Conservation (phyloP, 192 early-diverging fungal species). For the Mortierella claussenii region DNA sequence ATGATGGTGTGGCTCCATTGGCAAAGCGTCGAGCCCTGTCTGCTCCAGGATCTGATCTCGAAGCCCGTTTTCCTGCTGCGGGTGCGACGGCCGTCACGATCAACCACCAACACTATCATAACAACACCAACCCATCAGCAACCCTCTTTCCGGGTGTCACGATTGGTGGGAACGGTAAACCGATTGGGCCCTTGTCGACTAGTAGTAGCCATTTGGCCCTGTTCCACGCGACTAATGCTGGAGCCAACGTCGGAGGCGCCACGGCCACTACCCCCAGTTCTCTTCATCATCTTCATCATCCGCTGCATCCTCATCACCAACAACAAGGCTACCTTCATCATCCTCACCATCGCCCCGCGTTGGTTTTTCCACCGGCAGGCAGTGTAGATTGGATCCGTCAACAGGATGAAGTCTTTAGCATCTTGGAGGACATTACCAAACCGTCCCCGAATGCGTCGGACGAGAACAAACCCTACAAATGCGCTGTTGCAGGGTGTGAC, state of each 20-base stretch:
- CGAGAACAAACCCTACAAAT: constrained; percentile 85
- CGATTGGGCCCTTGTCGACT: constrained; percentile 7
- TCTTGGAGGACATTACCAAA: constrained; percentile 43
- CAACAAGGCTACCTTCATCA: too few relatives aligned
- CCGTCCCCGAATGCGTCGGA: constrained; percentile 18
- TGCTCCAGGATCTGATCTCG: too few relatives aligned
- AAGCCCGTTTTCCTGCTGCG: too few relatives aligned
- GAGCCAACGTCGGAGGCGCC: not conserved
- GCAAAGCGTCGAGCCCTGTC: not conserved
- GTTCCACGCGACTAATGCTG: too few relatives aligned
- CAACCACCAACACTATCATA: too few relatives aligned
- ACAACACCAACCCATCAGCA: too few relatives aligned
- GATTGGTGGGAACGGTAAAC: constrained; percentile 8
- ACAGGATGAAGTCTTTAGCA: constrained; percentile 42
- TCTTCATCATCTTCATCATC: too few relatives aligned
- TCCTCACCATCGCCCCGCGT: too few relatives aligned
- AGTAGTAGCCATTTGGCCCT: constrained; percentile 8
- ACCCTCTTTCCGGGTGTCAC: not conserved
- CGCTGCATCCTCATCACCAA: not conserved
- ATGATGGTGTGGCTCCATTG: too few relatives aligned
- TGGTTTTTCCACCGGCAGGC: constrained; percentile 31
- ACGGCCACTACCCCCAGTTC: constrained; percentile 31
- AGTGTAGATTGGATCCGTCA: constrained; percentile 40
- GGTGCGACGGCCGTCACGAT: too few relatives aligned
- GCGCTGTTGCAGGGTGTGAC: constrained; percentile 83